Evolutionary conservation across 2,329 filamentous ascomycete species (phyloP).

Genomic region (Cladobotryum protrusum): DNA sequence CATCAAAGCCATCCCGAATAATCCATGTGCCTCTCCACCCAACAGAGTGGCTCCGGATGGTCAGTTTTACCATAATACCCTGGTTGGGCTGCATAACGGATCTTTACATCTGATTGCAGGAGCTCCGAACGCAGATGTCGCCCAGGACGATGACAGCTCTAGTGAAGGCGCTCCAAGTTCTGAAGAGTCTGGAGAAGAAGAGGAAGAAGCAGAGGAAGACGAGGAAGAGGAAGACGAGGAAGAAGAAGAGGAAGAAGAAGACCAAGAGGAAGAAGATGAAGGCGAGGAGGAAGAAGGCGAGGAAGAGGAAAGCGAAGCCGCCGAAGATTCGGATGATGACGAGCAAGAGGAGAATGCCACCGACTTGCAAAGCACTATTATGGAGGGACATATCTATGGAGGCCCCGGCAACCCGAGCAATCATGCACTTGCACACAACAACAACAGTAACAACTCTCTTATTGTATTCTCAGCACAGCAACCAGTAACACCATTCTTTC

Average conservation of each 20-base stretch:
- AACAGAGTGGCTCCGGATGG: not conserved
- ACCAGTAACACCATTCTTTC: not conserved
- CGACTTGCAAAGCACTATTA: no score
- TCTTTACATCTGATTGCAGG: slow-evolving; percentile 9
- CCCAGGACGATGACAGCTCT: not conserved
- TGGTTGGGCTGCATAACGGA: slow-evolving; percentile 7
- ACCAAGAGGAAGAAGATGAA: slow-evolving; percentile 11
- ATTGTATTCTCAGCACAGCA: not conserved
- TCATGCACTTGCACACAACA: no score
- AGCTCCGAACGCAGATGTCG: slow-evolving; percentile 1
- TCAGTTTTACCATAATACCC: slow-evolving; percentile 7
- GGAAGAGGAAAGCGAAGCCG: slow-evolving; percentile 8
- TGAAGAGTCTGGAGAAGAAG: slow-evolving; percentile 12
- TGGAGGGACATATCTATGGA: no score
- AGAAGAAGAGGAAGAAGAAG: slow-evolving; percentile 14
- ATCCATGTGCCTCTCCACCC: slow-evolving; percentile 20
- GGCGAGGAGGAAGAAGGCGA: slow-evolving; percentile 2
- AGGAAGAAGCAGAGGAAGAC: slow-evolving; percentile 16
- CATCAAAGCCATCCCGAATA: slow-evolving; percentile 23
- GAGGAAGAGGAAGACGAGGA: slow-evolving; percentile 16
- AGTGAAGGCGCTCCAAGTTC: slow-evolving; percentile 7
- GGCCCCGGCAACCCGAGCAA: no score
- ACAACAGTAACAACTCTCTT: no score
- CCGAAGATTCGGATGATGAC: not conserved
- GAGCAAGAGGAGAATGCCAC: not conserved